Base-by-base conservation (phyloP, 2,329 filamentous ascomycete genomes). In the Tothia fuscella region DNA sequence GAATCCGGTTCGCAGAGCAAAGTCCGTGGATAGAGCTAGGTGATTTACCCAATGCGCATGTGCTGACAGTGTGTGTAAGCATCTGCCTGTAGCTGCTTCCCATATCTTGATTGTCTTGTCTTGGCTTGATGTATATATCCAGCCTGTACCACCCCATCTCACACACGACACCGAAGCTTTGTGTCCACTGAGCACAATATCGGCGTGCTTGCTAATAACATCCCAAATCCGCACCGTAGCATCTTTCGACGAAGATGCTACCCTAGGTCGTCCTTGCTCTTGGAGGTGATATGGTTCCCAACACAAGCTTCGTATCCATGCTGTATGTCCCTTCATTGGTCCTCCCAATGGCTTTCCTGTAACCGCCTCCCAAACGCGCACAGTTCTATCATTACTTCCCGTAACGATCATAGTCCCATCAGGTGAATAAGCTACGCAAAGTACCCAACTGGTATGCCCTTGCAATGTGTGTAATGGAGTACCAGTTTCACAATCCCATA, bases 21-120 rank as follows among this genome's bases (percentile, higher is more conserved):
- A 91, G 54, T 96, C 91, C 3, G 87, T 95, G 0, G 87, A 95
- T 4, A 98, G 71, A 0, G 91, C 87, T 17, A 98, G 73, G 55
- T 95, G 86, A 57, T 98, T 98, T 22, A 98, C 84, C 77, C 89
- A 93, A 57, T 96, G 91, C 0, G 83, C 85, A 57, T 98, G 93
- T 2, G 81, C 71, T 16, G 74, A 76, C 6, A 96, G 67, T 0
- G 81, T 88, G 58, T 91, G 83, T 41, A 86, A 67, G 17, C 95
- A 67, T 2, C 79, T 86, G 22, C 89, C 91, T 48, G 81, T 78
- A 29, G 72, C 70, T 1, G 83, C 76, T 53, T 91, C 80, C 88
- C 89, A 98, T 4, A 95, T 76, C 51, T 89, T 87, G 51, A 96
- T 76, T 5, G 81, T 89, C 67, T 93, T 93, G 65, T 95, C 89